Evolutionary conservation across 192 early-diverging fungal species (phyloP), one percentile per base, ranked within the genome.

Genomic region (Funneliformis mosseae): DNA sequence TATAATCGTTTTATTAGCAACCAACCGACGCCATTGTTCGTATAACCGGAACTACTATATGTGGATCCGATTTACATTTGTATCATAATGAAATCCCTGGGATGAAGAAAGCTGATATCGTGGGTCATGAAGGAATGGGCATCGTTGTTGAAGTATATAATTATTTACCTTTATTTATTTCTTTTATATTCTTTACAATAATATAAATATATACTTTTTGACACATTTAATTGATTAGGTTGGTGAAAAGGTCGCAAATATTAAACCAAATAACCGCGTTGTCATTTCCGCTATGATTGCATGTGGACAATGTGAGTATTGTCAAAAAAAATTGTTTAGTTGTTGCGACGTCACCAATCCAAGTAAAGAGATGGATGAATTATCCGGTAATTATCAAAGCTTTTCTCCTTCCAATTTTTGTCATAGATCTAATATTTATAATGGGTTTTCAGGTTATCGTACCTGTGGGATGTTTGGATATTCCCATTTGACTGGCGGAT

Each of bases 331-430:
- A 72, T 77, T 82, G 42, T 87, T 48, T 55, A 87, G 83, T 55
- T 81, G 72, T 67, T 91, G 89, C 72, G 90, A 91, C 3, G 81
- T 77, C 70, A 91, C 88, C 60, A 91, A 91, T 79, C 82, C 85
- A 55, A 85, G 84, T 61, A 67, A 79, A 12, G 76, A 83, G 6
- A 87, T 89, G 88, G 77, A 90, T 45, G 80, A 88, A 28, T 39
- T 90, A 55, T 90, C 88, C 72, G 89, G 88, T 21, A 73, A 89
- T 33, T 1, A 45, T 4, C 6, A 45, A 9, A 45, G 0, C 1
- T 0, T 45, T 5, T 6, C 5, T 6, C 8, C 43, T 33, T 33
- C 0, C 5, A 45, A 5, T n/a, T 45, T 45, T 45, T 6, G 43
- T 45, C 9, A 45, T 0, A 4, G 9, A 45, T 1, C 9, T 45